Evolutionary conservation across 1,139 yeast species (phyloP).

Genomic region (Scheffersomyces insectosa): DNA sequence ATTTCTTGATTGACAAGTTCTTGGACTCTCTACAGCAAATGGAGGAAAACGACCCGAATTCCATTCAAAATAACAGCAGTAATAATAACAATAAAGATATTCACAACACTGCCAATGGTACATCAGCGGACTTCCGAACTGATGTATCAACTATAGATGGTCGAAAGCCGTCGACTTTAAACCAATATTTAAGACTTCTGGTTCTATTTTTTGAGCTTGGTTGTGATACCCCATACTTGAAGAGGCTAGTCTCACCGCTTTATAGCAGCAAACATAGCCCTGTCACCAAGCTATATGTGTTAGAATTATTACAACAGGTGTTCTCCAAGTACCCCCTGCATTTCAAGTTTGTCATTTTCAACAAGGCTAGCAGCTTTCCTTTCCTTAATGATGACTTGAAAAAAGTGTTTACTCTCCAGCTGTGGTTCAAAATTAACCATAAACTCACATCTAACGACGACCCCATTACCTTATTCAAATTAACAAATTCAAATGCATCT

Average conservation of each 20-base stretch:
- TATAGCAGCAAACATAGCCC: constrained; percentile 3
- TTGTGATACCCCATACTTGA: constrained; percentile 25
- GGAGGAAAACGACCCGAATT: too few species aligned
- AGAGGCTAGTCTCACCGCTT: constrained; percentile 20
- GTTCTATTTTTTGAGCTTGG: constrained; percentile 37
- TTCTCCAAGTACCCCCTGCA: constrained; percentile 27
- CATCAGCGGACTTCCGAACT: too few species aligned
- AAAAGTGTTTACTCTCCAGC: constrained; percentile 25
- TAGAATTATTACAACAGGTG: constrained; percentile 27
- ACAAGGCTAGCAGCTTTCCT: constrained; percentile 15
- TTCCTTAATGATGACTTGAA: constrained; percentile 8
- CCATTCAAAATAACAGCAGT: too few species aligned
- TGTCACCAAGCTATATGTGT: constrained; percentile 17
- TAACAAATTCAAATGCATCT: constrained; percentile 26
- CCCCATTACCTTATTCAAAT: constrained; percentile 24
- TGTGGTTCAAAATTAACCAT: constrained; percentile 37
- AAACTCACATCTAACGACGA: constrained; percentile 13
- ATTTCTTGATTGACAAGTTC: constrained; percentile 21
- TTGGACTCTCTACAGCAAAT: constrained; percentile 4
- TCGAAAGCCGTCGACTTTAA: constrained; percentile 14
- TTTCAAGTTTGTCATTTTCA: constrained; percentile 33
- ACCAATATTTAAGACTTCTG: constrained; percentile 25
- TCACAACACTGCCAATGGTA: too few species aligned
- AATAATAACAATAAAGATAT: too few species aligned
- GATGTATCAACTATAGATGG: neutral